Evolutionary conservation across 441 rosid species (phyloP), one percentile per base, ranked within the genome.

Genomic region (Mallotus repandus): DNA sequence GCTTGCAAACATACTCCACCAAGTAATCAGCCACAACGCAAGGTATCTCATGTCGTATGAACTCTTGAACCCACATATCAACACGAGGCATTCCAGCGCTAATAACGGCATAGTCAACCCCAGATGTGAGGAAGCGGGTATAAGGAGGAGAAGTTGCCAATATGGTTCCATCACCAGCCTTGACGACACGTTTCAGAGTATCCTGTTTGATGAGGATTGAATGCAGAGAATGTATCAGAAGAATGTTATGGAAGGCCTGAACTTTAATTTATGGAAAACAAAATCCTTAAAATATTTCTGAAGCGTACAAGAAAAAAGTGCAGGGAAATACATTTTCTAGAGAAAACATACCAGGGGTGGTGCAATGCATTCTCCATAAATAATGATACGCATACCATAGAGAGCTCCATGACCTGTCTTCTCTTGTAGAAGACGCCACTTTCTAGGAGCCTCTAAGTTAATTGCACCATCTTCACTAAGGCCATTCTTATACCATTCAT

Each of bases 121-220:
- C 91, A 50, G 89, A 76, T 38, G 86, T 77, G 50, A 96, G 87
- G 83, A 88, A 89, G 11, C 95, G 90, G 11, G 83, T 84, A 80
- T 96, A 96, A 55, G 99, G 99, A 25, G 99, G 98, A 76, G 97
- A 92, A 25, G 98, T 94, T 74, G 99, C 98, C 80, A 96, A 73
- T 77, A 96, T 85, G 0, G 85, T 84, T 75, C 99, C 99, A 72
- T 86, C 98, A 61, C 98, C 99, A 22, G 99, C 95, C 86, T 96
- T 94, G 82, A 94, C 90, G 4, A 77, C 97, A 10, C 98, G 91
- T 86, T 96, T 96, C 81, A 96, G 74, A 7, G 98, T 94, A 70
- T 96, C 99, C 99, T 94, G 89, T 66, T 72, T 63, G 48, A 68
- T 12, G 55, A 70, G 38, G 22, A 63, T 73, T 2, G 53, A 68